Evolutionary conservation across 495 filamentous ascomycete genomes (phyloP).

Genomic region (Umbilicaria muhlenbergii): DNA sequence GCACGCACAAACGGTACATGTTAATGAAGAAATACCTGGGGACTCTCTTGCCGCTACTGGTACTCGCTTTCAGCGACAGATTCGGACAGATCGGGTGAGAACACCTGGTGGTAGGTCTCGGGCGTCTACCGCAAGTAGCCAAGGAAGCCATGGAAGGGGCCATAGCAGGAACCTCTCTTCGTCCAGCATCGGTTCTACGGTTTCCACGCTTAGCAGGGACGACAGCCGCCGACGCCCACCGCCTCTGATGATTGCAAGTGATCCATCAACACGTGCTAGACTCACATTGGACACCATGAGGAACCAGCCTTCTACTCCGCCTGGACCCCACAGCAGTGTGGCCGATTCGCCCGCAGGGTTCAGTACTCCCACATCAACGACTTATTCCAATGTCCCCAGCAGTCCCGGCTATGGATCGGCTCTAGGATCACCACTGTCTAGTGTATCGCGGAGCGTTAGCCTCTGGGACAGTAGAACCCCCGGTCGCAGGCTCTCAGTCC

Average conservation of each 20-base stretch:
- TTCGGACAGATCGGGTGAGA: constrained; percentile 69
- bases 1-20: constrained; percentile 94
- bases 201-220: constrained; percentile 47
- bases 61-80: constrained; percentile 85
- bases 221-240: constrained; percentile 60
- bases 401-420: constrained; percentile 55
- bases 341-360: constrained; percentile 51
- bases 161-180: constrained; percentile 74
- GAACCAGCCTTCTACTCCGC: constrained; percentile 32
- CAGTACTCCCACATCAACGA: constrained; percentile 60
- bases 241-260: constrained; percentile 70
- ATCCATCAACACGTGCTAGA: constrained; percentile 38
- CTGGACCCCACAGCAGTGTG: constrained; percentile 26
- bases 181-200: constrained; percentile 66
- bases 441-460: constrained; percentile 44
- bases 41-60: constrained; percentile 91
- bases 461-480: constrained; percentile 58
- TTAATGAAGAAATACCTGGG: constrained; percentile 89
- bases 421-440: constrained; percentile 52
- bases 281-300: constrained; percentile 46
- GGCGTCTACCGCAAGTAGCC: constrained; percentile 54
- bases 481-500: constrained; percentile 66
- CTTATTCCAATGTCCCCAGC: constrained; percentile 53
- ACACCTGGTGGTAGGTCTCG: constrained; percentile 55
- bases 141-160: constrained; percentile 52